A percentile compares a stretch with the other conserved stretches of the same genome.
phyloP scores from a whole-genome alignment of 176 grass and related monocot species.

The Lolium multiflorum region DNA sequence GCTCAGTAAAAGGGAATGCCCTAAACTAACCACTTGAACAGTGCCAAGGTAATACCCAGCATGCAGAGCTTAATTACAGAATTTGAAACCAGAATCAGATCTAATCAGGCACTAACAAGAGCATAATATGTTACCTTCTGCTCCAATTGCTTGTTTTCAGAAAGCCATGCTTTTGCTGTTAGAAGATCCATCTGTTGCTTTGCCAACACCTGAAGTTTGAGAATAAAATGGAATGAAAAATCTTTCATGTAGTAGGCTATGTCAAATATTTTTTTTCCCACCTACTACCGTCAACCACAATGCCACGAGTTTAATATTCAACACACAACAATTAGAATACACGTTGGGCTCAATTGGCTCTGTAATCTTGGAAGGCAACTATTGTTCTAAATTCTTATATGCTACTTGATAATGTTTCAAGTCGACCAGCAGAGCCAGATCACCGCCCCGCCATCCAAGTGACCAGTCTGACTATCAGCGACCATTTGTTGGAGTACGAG shows the following conservation, averaged over 20 bases:
- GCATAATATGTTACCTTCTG: slow-evolving; percentile 59
- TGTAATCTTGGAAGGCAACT: neutral
- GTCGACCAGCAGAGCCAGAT: neutral
- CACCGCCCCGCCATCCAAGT: neutral
- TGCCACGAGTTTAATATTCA: neutral
- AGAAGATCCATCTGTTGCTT: slow-evolving; percentile 91
- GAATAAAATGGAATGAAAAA: slow-evolving; percentile 21
- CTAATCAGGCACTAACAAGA: slow-evolving; percentile 12
- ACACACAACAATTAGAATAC: neutral
- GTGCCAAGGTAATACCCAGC: neutral
- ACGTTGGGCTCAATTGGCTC: neutral
- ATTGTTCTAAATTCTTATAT: slow-evolving; percentile 22
- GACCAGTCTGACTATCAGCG: neutral
- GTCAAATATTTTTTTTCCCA: neutral
- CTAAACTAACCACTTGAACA: slow-evolving; percentile 34
- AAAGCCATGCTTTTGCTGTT: slow-evolving; percentile 89
- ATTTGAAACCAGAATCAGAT: neutral
- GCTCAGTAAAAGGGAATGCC: neutral
- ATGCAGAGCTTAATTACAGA: slow-evolving; percentile 13
- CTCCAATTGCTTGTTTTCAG: slow-evolving; percentile 76
- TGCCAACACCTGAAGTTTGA: slow-evolving; percentile 67
- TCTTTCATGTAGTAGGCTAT: slow-evolving; percentile 2
- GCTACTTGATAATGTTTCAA: neutral
- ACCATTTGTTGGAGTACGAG: neutral
- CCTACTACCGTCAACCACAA: neutral